Base-by-base conservation (phyloP, 352 stramenopile species). In the Halophytophthora batemanensis region DNA sequence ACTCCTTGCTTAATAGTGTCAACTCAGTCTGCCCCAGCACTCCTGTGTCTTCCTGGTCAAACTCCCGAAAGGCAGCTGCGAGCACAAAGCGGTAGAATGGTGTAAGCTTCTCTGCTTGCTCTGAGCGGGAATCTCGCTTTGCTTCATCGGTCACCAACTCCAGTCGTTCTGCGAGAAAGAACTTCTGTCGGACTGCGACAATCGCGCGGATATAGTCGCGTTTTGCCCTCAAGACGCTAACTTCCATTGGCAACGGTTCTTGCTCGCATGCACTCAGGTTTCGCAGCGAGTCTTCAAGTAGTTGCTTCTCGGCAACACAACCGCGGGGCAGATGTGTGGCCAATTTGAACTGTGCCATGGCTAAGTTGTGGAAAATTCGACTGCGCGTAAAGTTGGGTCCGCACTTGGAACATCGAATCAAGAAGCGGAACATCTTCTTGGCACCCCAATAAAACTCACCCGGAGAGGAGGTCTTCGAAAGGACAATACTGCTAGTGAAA, bases 21-120 rank as follows among this genome's bases (percentile, higher is more conserved):
- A 89, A 33, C 19, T 79, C 53, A 5, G 50, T 15, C 10, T 65
- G 59, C 0, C 51, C 45, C 21, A 89, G 47, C 4, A 71, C 34
- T 14, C 66, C 67, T 23, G 45, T 53, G 2, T 61, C 72, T 0
- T 67, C 33, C 0, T 45, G 13, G 50, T 82, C 74, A 35, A 82
- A 69, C 17, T 86, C 71, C 6, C 55, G 43, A 48, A 89, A 82
- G 11, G 74, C 69, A 19, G 66, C 73, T 2, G 67, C 72, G 0
- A 91, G 54, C 0, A 89, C 66, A 54, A 87, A 88, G 6, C 64
- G 69, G 47, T 89, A 89, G 36, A 91, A 87, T 0, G 81, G 78
- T 0, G 64, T 62, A 21, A 90, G 71, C 8, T 34, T 35, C 2
- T 77, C 68, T 31, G 69, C 61, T 12, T 64, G 53, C 0, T 63